These are phyloP conservation scores for Colletotrichum camelliae DNA, from an alignment of 2,329 filamentous ascomycete species.

Conservation along the genomic window DNA sequence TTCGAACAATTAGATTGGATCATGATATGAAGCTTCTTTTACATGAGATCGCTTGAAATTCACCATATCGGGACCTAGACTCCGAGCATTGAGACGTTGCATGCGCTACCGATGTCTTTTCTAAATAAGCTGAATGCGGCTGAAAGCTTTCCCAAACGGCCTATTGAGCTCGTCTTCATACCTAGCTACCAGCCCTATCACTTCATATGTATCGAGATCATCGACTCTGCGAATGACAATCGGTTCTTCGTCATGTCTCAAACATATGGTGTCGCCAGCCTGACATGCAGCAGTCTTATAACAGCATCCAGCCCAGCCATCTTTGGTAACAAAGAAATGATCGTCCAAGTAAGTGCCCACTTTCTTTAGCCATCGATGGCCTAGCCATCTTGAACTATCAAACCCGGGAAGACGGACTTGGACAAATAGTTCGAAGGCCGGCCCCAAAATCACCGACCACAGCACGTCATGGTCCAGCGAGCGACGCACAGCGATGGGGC, in stretches of 20 bases:
- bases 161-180: neutral
- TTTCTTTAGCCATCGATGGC: neutral
- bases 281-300: neutral
- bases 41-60: too few relatives aligned
- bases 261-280: neutral
- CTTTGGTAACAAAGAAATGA: neutral
- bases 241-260: neutral
- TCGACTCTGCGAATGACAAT: neutral
- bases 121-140: neutral
- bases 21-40: too few relatives aligned
- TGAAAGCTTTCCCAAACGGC: neutral
- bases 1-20: too few relatives aligned
- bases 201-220: neutral
- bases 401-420: neutral
- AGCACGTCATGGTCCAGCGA: neutral
- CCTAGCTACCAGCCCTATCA: neutral
- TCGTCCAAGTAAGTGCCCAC: neutral
- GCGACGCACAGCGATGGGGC: too few relatives aligned
- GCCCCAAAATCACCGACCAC: neutral
- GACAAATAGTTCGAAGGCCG: neutral
- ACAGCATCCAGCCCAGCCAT: neutral
- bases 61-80: too few relatives aligned
- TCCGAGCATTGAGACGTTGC: too few relatives aligned
- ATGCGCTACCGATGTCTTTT: neutral
- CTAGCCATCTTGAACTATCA: neutral